Conservation (phyloP, 1,284 basidiomycete genomes). For the Acaromyces ingoldii region DNA sequence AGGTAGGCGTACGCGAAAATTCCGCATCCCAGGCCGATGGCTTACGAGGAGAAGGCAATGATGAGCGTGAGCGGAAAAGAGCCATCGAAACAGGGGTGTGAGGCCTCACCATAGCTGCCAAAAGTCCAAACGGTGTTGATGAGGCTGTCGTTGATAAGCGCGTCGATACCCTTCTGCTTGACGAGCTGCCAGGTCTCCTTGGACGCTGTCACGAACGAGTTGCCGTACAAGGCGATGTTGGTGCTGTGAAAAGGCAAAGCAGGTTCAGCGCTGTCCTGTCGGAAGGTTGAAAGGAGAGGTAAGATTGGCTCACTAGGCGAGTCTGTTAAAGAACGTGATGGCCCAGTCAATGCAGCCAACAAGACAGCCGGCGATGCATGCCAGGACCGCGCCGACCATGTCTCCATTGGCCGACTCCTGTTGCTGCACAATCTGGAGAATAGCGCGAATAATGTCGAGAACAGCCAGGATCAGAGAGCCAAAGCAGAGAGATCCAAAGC, state of each 20-base stretch:
- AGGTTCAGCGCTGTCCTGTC: no score
- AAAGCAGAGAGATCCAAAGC: constrained; percentile 82
- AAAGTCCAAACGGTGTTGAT: constrained; percentile 60
- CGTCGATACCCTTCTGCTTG: constrained; percentile 72
- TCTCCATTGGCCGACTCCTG: constrained; percentile 70
- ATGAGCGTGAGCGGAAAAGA: constrained; percentile 4
- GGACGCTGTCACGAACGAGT: constrained; percentile 76
- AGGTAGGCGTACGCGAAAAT: constrained; percentile 78
- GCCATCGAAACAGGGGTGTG: constrained; percentile 2
- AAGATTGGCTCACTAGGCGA: no score
- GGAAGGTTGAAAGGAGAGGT: no score
- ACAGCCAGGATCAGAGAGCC: constrained; percentile 83
- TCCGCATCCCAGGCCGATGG: constrained; percentile 69
- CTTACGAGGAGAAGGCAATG: constrained; percentile 70
- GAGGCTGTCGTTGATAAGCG: constrained; percentile 76
- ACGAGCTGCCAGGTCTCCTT: constrained; percentile 85
- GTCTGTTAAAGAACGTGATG: constrained; percentile 64
- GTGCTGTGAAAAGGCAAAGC: no score
- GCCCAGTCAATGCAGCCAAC: constrained; percentile 66
- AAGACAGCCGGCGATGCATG: constrained; percentile 74
- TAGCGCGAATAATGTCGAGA: constrained; percentile 68
- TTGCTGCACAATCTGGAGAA: constrained; percentile 64
- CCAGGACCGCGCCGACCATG: constrained; percentile 67
- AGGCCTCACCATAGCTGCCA: constrained; percentile 58
- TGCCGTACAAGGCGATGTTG: constrained; percentile 82